phyloP scores from a whole-genome alignment of 169 alveolate genomes.

The Plasmodium fragile region DNA sequence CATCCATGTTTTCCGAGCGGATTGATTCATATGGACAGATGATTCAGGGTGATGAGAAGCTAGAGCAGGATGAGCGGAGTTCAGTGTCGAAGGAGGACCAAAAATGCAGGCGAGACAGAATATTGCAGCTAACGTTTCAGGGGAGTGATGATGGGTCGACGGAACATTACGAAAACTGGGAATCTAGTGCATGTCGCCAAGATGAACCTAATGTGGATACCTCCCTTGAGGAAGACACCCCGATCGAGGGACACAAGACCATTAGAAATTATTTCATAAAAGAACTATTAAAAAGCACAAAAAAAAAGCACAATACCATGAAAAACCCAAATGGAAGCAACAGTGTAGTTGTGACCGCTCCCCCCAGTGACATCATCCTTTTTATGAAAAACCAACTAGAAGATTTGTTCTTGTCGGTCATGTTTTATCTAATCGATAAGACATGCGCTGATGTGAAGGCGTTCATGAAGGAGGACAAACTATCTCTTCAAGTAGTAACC shows the following conservation, averaged over 20 bases:
- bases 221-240: background rate
- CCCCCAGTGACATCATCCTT: background rate
- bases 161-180: background rate
- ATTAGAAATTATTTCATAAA: conserved; percentile 6
- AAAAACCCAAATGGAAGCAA: background rate
- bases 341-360: background rate
- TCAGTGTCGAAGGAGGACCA: conserved; percentile 13
- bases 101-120: conserved; percentile 4
- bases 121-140: background rate
- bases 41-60: background rate
- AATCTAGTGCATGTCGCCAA: background rate
- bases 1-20: conserved; percentile 52
- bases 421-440: conserved; percentile 24
- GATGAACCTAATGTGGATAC: background rate
- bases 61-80: background rate
- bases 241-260: background rate
- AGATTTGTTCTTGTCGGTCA: conserved; percentile 51
- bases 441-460: conserved; percentile 16
- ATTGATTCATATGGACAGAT: background rate
- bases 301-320: background rate
- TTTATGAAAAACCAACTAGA: conserved; percentile 59
- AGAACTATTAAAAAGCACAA: background rate
- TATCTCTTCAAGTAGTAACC: conserved; percentile 20
- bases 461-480: conserved; percentile 38
- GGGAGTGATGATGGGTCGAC: background rate